These are phyloP conservation scores for Tremellales sp. DNA, from an alignment of 1,284 basidiomycete genomes.

Conservation along the genomic window DNA sequence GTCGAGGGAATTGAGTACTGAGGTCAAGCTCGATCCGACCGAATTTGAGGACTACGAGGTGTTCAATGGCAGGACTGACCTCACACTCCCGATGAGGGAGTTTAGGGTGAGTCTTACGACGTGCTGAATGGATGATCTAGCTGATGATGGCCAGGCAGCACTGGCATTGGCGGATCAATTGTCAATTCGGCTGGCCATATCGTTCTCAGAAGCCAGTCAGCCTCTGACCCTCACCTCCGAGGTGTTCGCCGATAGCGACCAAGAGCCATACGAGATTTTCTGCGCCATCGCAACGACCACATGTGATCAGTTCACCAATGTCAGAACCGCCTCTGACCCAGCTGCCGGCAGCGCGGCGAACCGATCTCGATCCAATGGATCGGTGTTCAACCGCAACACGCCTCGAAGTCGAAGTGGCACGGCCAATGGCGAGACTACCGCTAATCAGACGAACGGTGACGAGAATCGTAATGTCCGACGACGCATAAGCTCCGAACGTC, in stretches of 20 bases:
- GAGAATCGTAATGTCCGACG: neutral
- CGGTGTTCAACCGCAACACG: neutral
- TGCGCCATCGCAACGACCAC: constrained; percentile 44
- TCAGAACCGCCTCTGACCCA: neutral
- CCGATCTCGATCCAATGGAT: neutral
- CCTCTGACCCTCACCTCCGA: constrained; percentile 39
- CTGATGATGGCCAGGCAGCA: constrained; percentile 31
- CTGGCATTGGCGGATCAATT: constrained; percentile 43
- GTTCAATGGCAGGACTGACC: constrained; percentile 24
- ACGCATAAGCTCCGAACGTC: neutral
- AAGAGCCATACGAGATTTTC: constrained; percentile 33
- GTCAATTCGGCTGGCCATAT: constrained; percentile 35
- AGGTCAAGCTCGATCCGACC: constrained; percentile 38
- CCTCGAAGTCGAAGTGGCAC: neutral
- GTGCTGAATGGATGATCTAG: neutral
- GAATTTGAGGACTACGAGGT: constrained; percentile 45
- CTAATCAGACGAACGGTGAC: neutral
- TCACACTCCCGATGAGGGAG: constrained; percentile 47
- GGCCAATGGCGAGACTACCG: too few relatives aligned
- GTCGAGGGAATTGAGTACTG: constrained; percentile 30
- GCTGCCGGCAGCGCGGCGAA: neutral
- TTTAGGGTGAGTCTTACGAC: constrained; percentile 40
- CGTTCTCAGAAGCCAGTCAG: constrained; percentile 42
- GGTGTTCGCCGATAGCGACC: constrained; percentile 18
- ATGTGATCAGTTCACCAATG: constrained; percentile 36